Percentiles rank a stretch among this genome's conserved stretches.
Conservation (phyloP, 192 early-diverging fungal genomes). For the Chytriomyces sp. region DNA sequence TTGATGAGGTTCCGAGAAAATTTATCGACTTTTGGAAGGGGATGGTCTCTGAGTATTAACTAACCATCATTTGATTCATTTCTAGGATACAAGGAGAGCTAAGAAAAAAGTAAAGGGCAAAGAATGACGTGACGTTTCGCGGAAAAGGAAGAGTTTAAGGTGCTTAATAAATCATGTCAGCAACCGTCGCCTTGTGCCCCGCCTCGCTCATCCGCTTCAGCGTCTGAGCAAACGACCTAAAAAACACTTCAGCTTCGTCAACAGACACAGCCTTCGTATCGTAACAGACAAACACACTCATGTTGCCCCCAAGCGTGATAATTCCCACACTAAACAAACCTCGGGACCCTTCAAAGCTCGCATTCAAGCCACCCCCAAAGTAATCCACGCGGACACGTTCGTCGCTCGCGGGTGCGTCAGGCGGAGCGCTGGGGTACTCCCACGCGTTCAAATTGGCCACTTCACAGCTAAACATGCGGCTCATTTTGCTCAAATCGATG, state of each 20-base stretch:
- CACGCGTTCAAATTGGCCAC: slow-evolving; percentile 55
- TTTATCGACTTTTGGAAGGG: no score
- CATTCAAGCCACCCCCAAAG: slow-evolving; percentile 48
- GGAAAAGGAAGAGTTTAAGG: not conserved
- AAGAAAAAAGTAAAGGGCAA: not conserved
- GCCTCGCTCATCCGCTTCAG: slow-evolving; percentile 32
- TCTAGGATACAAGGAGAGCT: not conserved
- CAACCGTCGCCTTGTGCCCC: slow-evolving; percentile 12
- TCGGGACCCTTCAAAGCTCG: slow-evolving; percentile 47
- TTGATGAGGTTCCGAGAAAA: no score
- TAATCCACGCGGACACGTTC: slow-evolving; percentile 25
- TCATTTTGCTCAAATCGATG: slow-evolving; percentile 40
- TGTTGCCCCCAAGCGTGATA: slow-evolving; percentile 47
- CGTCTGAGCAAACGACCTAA: slow-evolving; percentile 30
- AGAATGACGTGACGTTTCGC: not conserved
- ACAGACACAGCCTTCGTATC: slow-evolving; percentile 37
- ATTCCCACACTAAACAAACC: slow-evolving; percentile 53
- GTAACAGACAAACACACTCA: slow-evolving; percentile 44
- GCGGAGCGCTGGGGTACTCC: slow-evolving; percentile 46
- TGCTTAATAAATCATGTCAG: slow-evolving; percentile 18
- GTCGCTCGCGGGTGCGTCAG: slow-evolving; percentile 27
- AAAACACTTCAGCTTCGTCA: slow-evolving; percentile 48
- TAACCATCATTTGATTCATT: no score
- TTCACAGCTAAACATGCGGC: slow-evolving; percentile 45
- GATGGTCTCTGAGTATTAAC: no score